phyloP scores from a whole-genome alignment of 1,139 yeast genomes.

The Magnusiomyces tetraspermus region DNA sequence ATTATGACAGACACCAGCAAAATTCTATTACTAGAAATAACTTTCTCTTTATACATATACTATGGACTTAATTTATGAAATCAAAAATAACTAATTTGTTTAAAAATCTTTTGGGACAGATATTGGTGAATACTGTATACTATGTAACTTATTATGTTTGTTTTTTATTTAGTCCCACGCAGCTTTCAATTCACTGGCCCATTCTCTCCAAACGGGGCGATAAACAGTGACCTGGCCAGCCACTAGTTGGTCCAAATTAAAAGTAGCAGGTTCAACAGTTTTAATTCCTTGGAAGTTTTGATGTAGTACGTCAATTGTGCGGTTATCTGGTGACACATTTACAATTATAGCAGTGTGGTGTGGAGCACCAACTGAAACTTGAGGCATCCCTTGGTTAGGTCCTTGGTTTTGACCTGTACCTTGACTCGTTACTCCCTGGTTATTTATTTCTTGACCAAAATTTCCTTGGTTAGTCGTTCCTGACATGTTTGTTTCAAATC shows the following conservation, averaged over 20 bases:
- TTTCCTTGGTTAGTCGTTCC: slow-evolving; percentile 18
- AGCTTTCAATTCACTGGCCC: slow-evolving; percentile 41
- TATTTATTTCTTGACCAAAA: no score
- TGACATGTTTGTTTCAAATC: slow-evolving; percentile 32
- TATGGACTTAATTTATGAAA: no score
- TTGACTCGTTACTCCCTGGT: no score
- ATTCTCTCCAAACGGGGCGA: slow-evolving; percentile 46
- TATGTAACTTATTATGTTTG: not conserved
- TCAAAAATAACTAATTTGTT: no score
- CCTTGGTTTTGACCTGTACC: no score
- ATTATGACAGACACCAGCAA: no score
- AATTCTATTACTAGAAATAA: no score
- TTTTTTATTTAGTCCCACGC: slow-evolving; percentile 42
- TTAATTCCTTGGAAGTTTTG: slow-evolving; percentile 52
- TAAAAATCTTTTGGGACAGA: no score
- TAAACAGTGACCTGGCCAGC: slow-evolving; percentile 45
- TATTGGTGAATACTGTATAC: no score
- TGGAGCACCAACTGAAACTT: slow-evolving; percentile 61
- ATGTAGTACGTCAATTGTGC: slow-evolving; percentile 40
- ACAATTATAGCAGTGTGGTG: slow-evolving; percentile 58
- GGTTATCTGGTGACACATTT: slow-evolving; percentile 26
- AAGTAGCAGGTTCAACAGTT: slow-evolving; percentile 40
- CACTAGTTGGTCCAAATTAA: slow-evolving; percentile 38
- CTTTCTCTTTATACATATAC: no score
- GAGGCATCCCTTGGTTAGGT: no score